phyloP scores from a whole-genome alignment of 1,284 basidiomycete genomes.

The Fomitopsis betulina region DNA sequence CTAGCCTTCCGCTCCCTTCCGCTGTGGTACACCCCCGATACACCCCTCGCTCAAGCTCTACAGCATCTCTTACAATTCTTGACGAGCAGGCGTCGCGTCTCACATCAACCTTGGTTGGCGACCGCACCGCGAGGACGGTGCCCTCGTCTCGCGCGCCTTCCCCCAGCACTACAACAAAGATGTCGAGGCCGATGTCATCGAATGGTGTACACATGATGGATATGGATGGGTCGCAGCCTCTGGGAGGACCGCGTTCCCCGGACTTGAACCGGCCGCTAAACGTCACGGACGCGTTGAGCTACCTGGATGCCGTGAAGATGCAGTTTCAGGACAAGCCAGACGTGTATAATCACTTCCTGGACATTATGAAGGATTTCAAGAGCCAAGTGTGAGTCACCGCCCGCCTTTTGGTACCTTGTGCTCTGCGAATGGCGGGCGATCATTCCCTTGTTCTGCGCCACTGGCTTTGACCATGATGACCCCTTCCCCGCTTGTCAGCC shows the following conservation, averaged over 20 bases:
- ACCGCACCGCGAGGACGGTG: slow-evolving; percentile 6
- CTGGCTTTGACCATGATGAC: background rate
- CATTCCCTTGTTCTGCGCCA: background rate
- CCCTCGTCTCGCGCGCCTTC: slow-evolving; percentile 11
- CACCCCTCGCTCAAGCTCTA: background rate
- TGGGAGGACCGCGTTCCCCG: slow-evolving; percentile 9
- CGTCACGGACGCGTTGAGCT: slow-evolving; percentile 92
- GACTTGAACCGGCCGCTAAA: slow-evolving; percentile 49
- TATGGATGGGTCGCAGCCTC: background rate
- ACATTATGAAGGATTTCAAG: slow-evolving; percentile 99
- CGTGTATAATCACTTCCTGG: slow-evolving; percentile 96
- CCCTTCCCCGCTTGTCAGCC: background rate
- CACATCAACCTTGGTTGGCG: slow-evolving; percentile 1
- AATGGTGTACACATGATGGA: slow-evolving; percentile 5
- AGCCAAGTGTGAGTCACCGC: slow-evolving; percentile 73
- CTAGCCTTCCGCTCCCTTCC: background rate
- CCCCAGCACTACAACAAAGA: slow-evolving; percentile 11
- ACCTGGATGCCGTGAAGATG: slow-evolving; percentile 94
- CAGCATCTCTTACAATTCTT: background rate
- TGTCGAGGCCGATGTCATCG: slow-evolving; percentile 14
- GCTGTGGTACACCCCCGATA: background rate
- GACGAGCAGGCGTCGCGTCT: background rate
- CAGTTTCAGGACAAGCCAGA: slow-evolving; percentile 92
- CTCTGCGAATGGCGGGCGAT: background rate
- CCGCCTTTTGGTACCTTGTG: background rate